A percentile compares a stretch with the other conserved stretches of the same genome.
Evolutionary conservation across 1,284 basidiomycete genomes (phyloP).

Genomic region (Pyrrhoderma noxium): DNA sequence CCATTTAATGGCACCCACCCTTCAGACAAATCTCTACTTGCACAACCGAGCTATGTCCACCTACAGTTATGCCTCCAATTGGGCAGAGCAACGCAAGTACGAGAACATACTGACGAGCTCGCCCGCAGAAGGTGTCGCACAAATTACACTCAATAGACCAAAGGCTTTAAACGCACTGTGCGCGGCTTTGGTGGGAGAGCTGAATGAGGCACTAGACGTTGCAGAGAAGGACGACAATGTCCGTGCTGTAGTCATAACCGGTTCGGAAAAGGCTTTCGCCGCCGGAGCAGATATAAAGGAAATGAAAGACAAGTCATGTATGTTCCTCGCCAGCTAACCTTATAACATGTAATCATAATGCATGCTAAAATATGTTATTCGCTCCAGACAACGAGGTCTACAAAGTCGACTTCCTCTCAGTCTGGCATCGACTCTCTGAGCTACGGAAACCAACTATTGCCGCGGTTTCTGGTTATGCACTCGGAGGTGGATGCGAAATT

Average conservation of each 20-base stretch:
- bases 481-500: slow-evolving; percentile 95
- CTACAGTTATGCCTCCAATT: slow-evolving; percentile 19
- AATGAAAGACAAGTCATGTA: slow-evolving; percentile 88
- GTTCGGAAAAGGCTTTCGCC: slow-evolving; percentile 90
- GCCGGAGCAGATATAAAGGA: slow-evolving; percentile 92
- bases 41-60: background rate
- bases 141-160: slow-evolving; percentile 93
- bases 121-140: slow-evolving; percentile 70
- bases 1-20: too few species aligned
- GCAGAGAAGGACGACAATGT: slow-evolving; percentile 68
- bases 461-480: slow-evolving; percentile 92
- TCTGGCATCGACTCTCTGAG: slow-evolving; percentile 75
- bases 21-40: too few species aligned
- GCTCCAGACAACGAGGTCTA: slow-evolving; percentile 75
- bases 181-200: slow-evolving; percentile 69
- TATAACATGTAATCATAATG: background rate
- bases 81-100: slow-evolving; percentile 33
- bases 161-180: slow-evolving; percentile 93
- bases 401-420: slow-evolving; percentile 82
- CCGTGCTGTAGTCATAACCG: slow-evolving; percentile 89
- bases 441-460: slow-evolving; percentile 93
- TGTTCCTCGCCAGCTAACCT: slow-evolving; percentile 24
- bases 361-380: slow-evolving; percentile 5
- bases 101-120: slow-evolving; percentile 70
- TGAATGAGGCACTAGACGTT: slow-evolving; percentile 69